phyloP scores from a whole-genome alignment of 176 grass and related monocot species.

The Triticum aestivum region DNA sequence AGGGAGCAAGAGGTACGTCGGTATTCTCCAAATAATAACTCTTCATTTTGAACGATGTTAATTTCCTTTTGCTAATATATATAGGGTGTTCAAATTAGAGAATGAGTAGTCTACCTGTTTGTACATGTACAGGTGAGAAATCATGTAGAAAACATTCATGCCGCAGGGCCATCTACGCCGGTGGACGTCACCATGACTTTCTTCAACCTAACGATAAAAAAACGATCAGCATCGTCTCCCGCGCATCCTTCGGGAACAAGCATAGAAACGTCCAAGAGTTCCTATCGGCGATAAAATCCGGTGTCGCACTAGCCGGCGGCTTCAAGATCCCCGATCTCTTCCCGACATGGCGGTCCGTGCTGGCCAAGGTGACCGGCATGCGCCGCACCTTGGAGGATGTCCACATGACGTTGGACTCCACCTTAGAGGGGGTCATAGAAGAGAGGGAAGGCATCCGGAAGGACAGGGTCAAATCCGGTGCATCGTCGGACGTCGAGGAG shows the following conservation, averaged over 20 bases:
- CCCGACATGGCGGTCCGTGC: neutral
- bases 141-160: neutral
- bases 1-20: neutral
- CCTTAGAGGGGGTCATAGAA: neutral
- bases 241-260: neutral
- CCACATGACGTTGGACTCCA: neutral
- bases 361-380: neutral
- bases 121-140: neutral
- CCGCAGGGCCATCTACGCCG: neutral
- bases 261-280: neutral
- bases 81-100: neutral
- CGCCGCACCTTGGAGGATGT: neutral
- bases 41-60: no score
- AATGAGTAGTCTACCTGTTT: neutral
- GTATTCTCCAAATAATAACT: neutral
- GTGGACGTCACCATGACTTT: neutral
- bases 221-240: neutral
- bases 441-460: neutral
- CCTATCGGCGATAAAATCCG: neutral
- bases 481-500: neutral
- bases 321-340: slow-evolving; percentile 6
- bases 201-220: neutral
- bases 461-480: neutral
- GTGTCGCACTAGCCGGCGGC: neutral
- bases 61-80: no score